phyloP scores from a whole-genome alignment of 371 early-diverging fungal genomes.

The Ordospora pajunii region DNA sequence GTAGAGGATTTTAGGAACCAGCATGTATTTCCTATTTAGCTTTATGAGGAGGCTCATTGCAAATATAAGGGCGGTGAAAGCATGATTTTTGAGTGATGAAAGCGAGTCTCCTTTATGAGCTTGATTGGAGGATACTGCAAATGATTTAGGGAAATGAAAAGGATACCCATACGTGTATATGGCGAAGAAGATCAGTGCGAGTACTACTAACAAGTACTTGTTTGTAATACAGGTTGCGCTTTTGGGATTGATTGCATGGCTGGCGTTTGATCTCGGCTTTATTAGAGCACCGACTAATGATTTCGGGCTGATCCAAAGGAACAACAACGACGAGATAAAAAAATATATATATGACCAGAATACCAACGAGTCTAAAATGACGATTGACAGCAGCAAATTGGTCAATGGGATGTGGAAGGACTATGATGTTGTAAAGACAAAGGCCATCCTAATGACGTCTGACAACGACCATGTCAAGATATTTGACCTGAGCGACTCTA shows the following conservation, averaged over 20 bases:
- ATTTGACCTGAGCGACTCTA: background rate
- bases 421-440: background rate
- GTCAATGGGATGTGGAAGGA: background rate
- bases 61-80: background rate
- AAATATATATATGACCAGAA: background rate
- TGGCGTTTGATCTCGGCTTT: background rate
- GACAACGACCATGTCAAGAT: background rate
- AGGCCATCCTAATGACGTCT: background rate
- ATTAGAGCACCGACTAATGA: background rate
- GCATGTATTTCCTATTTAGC: slow-evolving; percentile 49
- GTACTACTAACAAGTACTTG: background rate
- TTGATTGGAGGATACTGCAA: background rate
- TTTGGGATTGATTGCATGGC: background rate
- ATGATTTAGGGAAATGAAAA: background rate
- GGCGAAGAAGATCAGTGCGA: background rate
- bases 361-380: background rate
- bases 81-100: too few species aligned
- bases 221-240: background rate
- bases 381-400: background rate
- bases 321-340: background rate
- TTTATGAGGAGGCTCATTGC: slow-evolving; percentile 30
- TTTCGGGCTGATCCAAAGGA: background rate
- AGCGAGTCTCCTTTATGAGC: background rate
- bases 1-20: slow-evolving; percentile 59
- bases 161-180: background rate